phyloP scores from a whole-genome alignment of 805 yeast species.

The Yarrowia sp. region DNA sequence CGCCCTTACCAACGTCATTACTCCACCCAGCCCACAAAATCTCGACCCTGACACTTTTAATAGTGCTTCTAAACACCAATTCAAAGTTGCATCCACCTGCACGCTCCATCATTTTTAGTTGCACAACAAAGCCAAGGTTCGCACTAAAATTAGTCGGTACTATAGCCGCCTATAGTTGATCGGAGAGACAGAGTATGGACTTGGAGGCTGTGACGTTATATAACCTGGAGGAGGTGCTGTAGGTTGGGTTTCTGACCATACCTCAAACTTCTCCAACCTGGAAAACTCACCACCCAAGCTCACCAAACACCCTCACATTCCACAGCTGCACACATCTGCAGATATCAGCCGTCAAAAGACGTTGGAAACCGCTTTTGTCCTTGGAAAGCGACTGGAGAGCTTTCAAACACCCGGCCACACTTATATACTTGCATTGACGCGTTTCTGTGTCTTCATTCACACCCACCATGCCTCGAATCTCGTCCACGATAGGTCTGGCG shows the following conservation, averaged over 20 bases:
- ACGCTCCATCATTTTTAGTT: conserved; percentile 9
- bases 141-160: conserved; percentile 4
- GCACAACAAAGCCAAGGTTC: conserved; percentile 8
- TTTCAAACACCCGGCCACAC: background rate
- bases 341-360: background rate
- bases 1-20: too few relatives aligned
- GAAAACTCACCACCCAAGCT: background rate
- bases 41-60: too few relatives aligned
- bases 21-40: too few relatives aligned
- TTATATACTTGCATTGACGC: background rate
- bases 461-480: conserved; percentile 16
- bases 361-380: conserved; percentile 13
- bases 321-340: conserved; percentile 14
- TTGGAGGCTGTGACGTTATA: too few relatives aligned
- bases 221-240: background rate
- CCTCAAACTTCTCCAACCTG: background rate
- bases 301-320: background rate
- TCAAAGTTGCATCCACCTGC: conserved; percentile 16
- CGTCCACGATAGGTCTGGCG: conserved; percentile 30
- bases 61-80: background rate
- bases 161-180: background rate
- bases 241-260: background rate
- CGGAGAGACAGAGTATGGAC: background rate
- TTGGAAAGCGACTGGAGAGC: too few relatives aligned
- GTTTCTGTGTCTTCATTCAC: background rate